phyloP scores from a whole-genome alignment of 768 basidiomycete species.

The Mycena pura region DNA sequence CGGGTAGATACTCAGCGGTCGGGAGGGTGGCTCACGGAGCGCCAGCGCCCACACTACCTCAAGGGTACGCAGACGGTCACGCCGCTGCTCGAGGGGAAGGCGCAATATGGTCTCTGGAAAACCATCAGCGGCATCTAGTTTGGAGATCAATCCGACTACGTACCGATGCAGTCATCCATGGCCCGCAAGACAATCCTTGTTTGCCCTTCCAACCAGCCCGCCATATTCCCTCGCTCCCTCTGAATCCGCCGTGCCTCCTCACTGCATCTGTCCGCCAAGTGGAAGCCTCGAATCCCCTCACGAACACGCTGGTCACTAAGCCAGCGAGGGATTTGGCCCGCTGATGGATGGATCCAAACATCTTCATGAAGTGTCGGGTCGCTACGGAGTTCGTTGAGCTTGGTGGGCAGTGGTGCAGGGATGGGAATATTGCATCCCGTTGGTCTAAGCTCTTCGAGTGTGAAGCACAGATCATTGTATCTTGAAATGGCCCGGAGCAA shows the following conservation, averaged over 20 bases:
- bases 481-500: slow-evolving; percentile 36
- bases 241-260: slow-evolving; percentile 29
- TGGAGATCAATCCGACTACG: too few species aligned
- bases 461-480: slow-evolving; percentile 34
- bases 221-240: slow-evolving; percentile 29
- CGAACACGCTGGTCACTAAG: slow-evolving; percentile 38
- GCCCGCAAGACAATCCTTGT: background rate
- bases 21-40: too few species aligned
- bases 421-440: slow-evolving; percentile 37
- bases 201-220: background rate
- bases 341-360: slow-evolving; percentile 38
- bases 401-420: slow-evolving; percentile 38
- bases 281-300: slow-evolving; percentile 35
- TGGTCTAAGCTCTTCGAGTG: slow-evolving; percentile 30
- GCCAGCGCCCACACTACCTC: background rate
- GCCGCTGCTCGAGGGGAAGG: background rate
- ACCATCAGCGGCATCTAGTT: too few species aligned
- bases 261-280: slow-evolving; percentile 18
- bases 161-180: background rate
- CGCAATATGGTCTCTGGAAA: background rate
- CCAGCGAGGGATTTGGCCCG: slow-evolving; percentile 34
- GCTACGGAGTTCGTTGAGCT: slow-evolving; percentile 34
- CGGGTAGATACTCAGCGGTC: too few species aligned
- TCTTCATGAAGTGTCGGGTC: slow-evolving; percentile 41
- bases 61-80: background rate